A percentile compares a stretch with the other conserved stretches of the same genome.
These are phyloP conservation scores for Acacia confusa DNA, from an alignment of 306 rosid genomes.

Conservation along the genomic window DNA sequence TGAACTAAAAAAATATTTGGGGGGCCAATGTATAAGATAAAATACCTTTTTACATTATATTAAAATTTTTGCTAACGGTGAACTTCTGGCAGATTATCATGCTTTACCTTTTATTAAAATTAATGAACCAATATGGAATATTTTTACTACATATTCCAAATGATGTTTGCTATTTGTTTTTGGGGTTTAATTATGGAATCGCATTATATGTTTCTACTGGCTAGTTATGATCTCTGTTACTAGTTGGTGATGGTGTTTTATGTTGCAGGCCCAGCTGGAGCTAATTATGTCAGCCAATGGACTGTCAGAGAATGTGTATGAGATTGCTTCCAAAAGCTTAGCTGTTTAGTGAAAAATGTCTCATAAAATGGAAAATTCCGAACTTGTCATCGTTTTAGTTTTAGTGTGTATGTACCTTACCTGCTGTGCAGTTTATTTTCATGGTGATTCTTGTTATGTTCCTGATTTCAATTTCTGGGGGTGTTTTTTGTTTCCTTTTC, in stretches of 20 bases:
- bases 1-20: too few species aligned
- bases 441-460: neutral
- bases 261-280: slow-evolving; percentile 92
- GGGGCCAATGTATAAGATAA: too few species aligned
- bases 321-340: slow-evolving; percentile 95
- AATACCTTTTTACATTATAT: too few species aligned
- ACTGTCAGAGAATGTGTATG: slow-evolving; percentile 88
- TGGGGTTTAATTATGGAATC: neutral
- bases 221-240: neutral
- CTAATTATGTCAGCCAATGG: slow-evolving; percentile 80
- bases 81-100: neutral
- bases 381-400: slow-evolving; percentile 1
- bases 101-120: neutral
- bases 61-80: neutral
- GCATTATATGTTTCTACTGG: neutral
- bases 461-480: slow-evolving; percentile 1
- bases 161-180: neutral
- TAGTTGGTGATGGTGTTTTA: slow-evolving; percentile 5
- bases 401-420: neutral
- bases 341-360: slow-evolving; percentile 48
- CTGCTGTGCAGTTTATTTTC: neutral
- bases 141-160: neutral
- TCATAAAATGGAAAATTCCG: neutral
- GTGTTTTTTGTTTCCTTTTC: neutral
- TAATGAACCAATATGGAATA: neutral